A percentile compares a stretch with the other conserved stretches of the same genome.
These are phyloP conservation scores for Polyplosphaeria fusca DNA, from an alignment of 495 filamentous ascomycete genomes.

Conservation along the genomic window DNA sequence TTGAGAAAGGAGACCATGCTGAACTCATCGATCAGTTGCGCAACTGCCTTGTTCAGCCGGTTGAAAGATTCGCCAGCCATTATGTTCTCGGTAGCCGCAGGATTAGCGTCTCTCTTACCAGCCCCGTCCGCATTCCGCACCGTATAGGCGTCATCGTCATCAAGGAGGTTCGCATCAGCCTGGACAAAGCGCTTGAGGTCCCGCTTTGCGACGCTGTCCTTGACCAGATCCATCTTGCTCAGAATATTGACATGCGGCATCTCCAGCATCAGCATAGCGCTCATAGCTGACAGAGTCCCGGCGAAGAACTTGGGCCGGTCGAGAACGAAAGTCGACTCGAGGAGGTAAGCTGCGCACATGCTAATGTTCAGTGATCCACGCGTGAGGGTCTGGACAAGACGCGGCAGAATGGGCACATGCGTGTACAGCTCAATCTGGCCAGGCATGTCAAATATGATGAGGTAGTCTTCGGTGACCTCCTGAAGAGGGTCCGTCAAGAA, in stretches of 20 bases:
- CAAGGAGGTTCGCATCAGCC: constrained; percentile 72
- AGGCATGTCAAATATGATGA: constrained; percentile 97
- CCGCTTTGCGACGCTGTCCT: constrained; percentile 72
- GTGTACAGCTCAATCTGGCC: constrained; percentile 99
- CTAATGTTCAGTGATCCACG: constrained; percentile 81
- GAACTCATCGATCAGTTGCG: constrained; percentile 87
- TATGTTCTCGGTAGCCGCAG: constrained; percentile 58
- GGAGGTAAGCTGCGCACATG: constrained; percentile 90
- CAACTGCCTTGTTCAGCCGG: constrained; percentile 78
- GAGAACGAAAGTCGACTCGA: constrained; percentile 91
- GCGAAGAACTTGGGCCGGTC: constrained; percentile 97
- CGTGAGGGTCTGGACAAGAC: constrained; percentile 77
- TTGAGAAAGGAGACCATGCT: constrained; percentile 95
- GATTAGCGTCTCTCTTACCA: constrained; percentile 42
- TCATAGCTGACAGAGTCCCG: constrained; percentile 93
- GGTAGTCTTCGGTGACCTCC: constrained; percentile 84
- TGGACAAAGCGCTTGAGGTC: constrained; percentile 85
- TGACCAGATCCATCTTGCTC: constrained; percentile 94
- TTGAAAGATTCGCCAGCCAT: constrained; percentile 78
- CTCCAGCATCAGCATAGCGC: constrained; percentile 96
- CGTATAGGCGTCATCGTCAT: constrained; percentile 59
- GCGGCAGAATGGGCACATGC: constrained; percentile 87
- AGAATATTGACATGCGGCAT: constrained; percentile 92
- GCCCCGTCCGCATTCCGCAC: constrained; percentile 40
- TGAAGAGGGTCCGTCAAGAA: constrained; percentile 87